Conservation (phyloP, 345 rosid genomes). For the Salix dunnii region DNA sequence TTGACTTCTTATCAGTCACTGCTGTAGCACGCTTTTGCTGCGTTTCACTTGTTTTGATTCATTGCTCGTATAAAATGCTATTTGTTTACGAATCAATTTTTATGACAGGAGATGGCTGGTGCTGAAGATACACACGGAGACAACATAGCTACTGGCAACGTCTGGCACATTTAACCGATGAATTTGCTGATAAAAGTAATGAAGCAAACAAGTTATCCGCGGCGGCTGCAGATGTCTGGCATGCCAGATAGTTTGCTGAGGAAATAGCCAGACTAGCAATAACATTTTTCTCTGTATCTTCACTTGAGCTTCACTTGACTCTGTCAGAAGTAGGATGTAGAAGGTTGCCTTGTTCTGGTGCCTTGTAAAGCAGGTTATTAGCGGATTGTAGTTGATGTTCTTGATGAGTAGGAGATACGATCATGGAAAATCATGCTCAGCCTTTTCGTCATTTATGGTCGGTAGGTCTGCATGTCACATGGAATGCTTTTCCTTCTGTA, state of each 20-base stretch:
- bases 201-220: conserved; percentile 8
- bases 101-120: conserved; percentile 19
- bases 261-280: neutral
- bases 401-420: conserved; percentile 12
- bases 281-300: neutral
- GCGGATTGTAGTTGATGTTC: conserved; percentile 14
- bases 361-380: conserved; percentile 17
- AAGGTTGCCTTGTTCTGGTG: conserved; percentile 9
- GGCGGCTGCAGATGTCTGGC: neutral
- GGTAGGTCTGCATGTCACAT: neutral
- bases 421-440: conserved; percentile 10
- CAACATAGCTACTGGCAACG: neutral
- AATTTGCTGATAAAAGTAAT: conserved; percentile 12
- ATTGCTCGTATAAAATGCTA: neutral
- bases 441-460: conserved; percentile 3
- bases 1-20: neutral
- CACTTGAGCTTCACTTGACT: neutral
- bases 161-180: neutral
- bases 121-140: neutral
- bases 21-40: neutral
- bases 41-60: neutral
- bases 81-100: neutral
- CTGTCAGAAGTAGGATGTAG: neutral
- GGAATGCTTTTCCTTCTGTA: neutral
- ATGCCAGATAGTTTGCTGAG: neutral